Base-by-base conservation (phyloP, 306 rosid species). In the Betula pendula region DNA sequence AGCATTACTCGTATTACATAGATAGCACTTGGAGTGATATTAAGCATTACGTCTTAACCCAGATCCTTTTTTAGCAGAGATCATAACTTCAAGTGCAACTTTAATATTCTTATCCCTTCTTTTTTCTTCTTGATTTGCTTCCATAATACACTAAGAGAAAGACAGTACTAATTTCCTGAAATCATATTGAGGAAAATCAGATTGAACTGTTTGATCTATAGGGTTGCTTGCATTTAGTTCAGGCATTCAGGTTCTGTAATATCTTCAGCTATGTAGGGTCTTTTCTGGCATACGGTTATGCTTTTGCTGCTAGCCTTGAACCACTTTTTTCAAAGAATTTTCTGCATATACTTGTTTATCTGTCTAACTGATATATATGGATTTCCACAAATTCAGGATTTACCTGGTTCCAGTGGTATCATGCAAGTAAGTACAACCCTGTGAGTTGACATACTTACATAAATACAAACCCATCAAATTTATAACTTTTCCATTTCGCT, bases 351-450 rank as follows among this genome's bases (percentile, higher is more conserved):
- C 14, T 76, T 43, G 40, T 51, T 74, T 38, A 11, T 66, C 53
- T 69, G 33, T 66, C 56, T 35, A 80, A 67, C 78, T 87, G 68
- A 82, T 44, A 45, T 50, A 17, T 70, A 71, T 58, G 69, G 52
- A 13, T 75, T 65, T 80, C 78, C 38, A 38, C 48, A 9, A 51
- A 65, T 83, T 77, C 92, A 95, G 98, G 98, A 92, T 75, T 86
- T 95, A 80, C 98, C 98, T 10, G 96, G 84, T 79, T 95, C 98
- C 19, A 95, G 97, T 77, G 97, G 98, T 71, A 85, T 95, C 16
- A 95, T 95, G 98, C 98, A 95, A 89, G 91, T 90, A 79, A 90
- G 96, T 86, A 76, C 45, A 53, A 77, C 66, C 69, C 81, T 69
- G 59, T 15, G n/a, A 44, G 73, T 88, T 77, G 53, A 24, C 60